Base-by-base conservation (phyloP, 2,329 filamentous ascomycete species). In the Fusarium nodosum region DNA sequence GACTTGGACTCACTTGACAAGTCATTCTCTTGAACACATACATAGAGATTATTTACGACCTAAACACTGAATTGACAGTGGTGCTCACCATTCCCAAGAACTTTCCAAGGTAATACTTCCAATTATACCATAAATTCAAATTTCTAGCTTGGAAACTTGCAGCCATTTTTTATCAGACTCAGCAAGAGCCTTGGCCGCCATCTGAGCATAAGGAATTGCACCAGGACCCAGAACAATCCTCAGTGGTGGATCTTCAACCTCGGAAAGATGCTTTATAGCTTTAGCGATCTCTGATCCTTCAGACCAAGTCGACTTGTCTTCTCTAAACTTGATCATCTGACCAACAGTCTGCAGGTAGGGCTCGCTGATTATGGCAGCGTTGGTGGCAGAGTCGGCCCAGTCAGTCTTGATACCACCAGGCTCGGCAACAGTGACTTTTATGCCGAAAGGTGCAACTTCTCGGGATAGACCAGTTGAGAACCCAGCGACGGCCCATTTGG, bases 381-480 rank as follows among this genome's bases (percentile, higher is more conserved):
- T 30, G 68, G 78, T 79, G 3, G 76, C 78, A 16, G 60, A 69
- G 2, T 68, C 75, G 12, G 77, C 76, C 78, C 77, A 82, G 42
- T 82, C 79, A 0, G 81, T 83, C 47, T 76, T 77, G 42, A 83
- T 81, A 10, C 77, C 80, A 13, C 80, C 81, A 1, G 81, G 81
- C 50, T 82, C 80, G 1, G 81, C 64, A 0, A 81, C 75, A 1
- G 78, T 80, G 1, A 82, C 70, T 45, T 78, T 79, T 53, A 83
- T 78, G 0, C 81, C 81, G 5, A 83, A 66, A 1, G 77, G 67
- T 1, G 75, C 64, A 0, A 82, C 54, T 38, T 83, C 82, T n/a
- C 75, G 56, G 0, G 77, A 67, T 2, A 83, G 63, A 2, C 73
- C 76, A 5, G 79, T 78, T 0, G 79, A 79, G 52, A 82, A 81